Evolutionary conservation across 768 basidiomycete genomes (phyloP), one percentile per base, ranked within the genome.

Genomic region (Lentinula sp.): DNA sequence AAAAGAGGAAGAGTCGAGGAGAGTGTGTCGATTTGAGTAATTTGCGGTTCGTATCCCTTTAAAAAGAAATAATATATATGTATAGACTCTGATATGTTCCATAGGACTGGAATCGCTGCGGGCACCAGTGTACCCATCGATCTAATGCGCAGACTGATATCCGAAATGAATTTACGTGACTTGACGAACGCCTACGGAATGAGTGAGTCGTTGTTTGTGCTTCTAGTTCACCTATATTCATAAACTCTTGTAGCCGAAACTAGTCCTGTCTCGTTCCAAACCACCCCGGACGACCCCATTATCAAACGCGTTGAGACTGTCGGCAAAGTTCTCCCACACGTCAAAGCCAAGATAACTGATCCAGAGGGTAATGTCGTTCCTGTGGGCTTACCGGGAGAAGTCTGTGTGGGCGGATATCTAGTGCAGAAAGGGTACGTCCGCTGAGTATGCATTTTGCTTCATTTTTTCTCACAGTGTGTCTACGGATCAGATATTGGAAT

Each of bases 241-340:
- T 49, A 15, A 36, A 37, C 4, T n/a, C 33, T 3, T 56, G 56
- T 62, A 91, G 90, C 90, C 51, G 90, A 91, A 70, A 91, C 89
- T 49, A 90, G 91, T 64, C 91, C 91, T 0, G 91, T 93, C 0
- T 87, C 91, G 0, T 93, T 93, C 74, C 91, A 93, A 72, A 86
- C 90, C 0, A 85, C 81, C 2, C 80, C 85, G 0, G 77, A 74
- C 1, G 91, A 93, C 68, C 81, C 88, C 0, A 70, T 93, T 28
- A 73, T 79, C 53, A 90, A 90, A 68, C 86, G 91, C 2, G 85
- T 90, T 3, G 91, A 93, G 69, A 93, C 91, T 0, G 91, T 93
- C 10, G 91, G 91, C 4, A 85, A 77, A 67, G 78, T 88, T 18
- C 84, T 83, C 41, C 91, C 90, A 0, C 91, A 93, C 66, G 87